Conservation (phyloP, 2,329 filamentous ascomycete genomes). For the Colletotrichum falcatum region DNA sequence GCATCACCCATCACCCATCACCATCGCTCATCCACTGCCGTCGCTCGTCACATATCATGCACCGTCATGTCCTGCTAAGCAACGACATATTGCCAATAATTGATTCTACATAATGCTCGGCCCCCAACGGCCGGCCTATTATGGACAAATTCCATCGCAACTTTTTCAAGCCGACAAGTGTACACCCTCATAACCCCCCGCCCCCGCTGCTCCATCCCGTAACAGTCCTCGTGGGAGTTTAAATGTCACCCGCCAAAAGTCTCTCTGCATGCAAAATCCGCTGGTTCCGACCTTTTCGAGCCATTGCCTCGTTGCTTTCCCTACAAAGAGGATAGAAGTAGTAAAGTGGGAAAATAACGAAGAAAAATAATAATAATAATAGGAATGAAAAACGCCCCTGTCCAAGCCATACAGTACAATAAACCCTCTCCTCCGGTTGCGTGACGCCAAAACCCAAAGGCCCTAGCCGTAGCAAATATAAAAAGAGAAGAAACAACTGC, state of each 20-base stretch:
- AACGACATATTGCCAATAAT: conserved; percentile 24
- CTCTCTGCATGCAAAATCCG: conserved; percentile 32
- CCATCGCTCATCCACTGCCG: too few relatives aligned
- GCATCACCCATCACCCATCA: neutral
- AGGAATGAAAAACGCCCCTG: conserved; percentile 7
- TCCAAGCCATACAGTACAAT: conserved; percentile 3
- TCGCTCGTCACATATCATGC: too few relatives aligned
- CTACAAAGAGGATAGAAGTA: neutral
- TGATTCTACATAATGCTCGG: conserved; percentile 33
- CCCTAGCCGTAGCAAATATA: conserved; percentile 31
- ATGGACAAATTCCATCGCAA: conserved; percentile 28
- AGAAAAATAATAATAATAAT: too few relatives aligned
- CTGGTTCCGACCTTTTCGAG: conserved; percentile 38
- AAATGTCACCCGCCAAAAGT: conserved; percentile 19
- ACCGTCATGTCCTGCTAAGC: neutral
- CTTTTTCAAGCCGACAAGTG: conserved; percentile 28
- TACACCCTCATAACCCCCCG: conserved; percentile 24
- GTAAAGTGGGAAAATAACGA: too few relatives aligned
- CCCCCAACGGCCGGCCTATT: conserved; percentile 17
- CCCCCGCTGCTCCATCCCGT: conserved; percentile 18
- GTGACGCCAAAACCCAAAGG: conserved; percentile 22
- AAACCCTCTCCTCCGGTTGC: neutral
- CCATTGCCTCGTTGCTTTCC: conserved; percentile 34
- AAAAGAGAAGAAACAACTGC: conserved; percentile 5
- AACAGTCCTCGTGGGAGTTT: conserved; percentile 21